Base-by-base conservation (phyloP, 352 stramenopile genomes). In the Globisporangium parvum region DNA sequence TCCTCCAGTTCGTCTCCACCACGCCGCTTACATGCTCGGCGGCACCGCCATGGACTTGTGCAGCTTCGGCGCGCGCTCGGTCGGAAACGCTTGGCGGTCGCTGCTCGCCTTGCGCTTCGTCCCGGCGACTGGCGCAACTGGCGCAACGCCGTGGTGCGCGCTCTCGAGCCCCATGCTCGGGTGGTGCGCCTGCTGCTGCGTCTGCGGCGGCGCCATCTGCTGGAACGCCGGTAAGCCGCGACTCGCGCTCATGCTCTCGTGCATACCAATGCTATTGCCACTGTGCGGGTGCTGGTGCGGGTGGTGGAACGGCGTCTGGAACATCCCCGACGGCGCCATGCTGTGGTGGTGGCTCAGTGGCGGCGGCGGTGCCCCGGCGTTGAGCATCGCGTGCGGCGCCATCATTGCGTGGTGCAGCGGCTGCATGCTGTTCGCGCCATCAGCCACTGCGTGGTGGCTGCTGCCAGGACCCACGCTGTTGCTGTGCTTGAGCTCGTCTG, bases 201-300 rank as follows among this genome's bases (percentile, higher is more conserved):
- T 59, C 44, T 73, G 71, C n/a, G 31, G 31, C 31, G 31, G 31
- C 8, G 31, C 31, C 70, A 85, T 85, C 49, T 79, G 69, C 4
- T 70, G 73, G 58, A 87, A 86, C 31, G 70, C 70, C 31, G 74
- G 65, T 28, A 87, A 62, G 0, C 69, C 59, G 59, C 79, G 74
- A 2, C 60, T 46, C 21, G 53, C n/a, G 5, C 35, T 23, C 53
- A 55, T 42, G 20, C 14, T 55, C 24, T 67, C 35, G 31, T 37
- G 31, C 31, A 37, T 37, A 8, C 31, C 31, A 10, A 8, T 8
- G 31, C 31, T 11, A 10, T 5, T 37, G 31, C 31, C 12, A 10
- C 6, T 37, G 23, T 67, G 55, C 46, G 60, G 54, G 23, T 54
- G 46, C 18, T 55, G 53, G 49, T 63, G 57, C 47, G 24, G 53